These are phyloP conservation scores for Phylloporus sp. DNA, from an alignment of 768 basidiomycete species.

Conservation along the genomic window DNA sequence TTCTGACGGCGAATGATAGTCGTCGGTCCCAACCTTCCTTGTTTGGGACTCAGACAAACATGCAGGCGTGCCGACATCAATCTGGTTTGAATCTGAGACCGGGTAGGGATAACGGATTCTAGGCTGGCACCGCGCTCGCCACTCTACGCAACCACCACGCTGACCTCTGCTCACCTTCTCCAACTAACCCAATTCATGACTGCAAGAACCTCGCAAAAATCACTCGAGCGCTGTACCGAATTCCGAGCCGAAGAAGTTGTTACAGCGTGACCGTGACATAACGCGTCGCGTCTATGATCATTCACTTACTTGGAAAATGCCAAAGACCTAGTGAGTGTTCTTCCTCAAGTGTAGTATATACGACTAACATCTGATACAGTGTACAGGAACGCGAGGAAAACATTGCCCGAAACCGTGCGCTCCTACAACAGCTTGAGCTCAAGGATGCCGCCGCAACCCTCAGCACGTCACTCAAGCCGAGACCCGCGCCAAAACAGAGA, in stretches of 20 bases:
- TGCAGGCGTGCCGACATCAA: too few species aligned
- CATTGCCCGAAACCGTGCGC: conserved; percentile 73
- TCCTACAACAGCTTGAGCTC: conserved; percentile 69
- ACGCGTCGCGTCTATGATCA: conserved; percentile 27
- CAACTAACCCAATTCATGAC: neutral
- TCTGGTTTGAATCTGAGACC: neutral
- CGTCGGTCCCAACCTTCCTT: too few species aligned
- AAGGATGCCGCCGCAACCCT: conserved; percentile 51
- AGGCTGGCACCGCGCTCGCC: neutral
- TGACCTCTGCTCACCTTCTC: neutral
- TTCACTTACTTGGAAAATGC: conserved; percentile 35
- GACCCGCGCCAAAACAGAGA: conserved; percentile 35
- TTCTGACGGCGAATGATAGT: too few species aligned
- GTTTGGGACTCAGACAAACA: too few species aligned
- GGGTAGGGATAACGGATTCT: neutral
- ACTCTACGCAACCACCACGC: neutral
- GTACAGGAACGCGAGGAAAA: conserved; percentile 78
- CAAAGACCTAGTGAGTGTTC: conserved; percentile 46
- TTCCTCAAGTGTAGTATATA: neutral
- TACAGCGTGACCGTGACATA: conserved; percentile 26
- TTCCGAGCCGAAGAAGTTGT: too few species aligned
- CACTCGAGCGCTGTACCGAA: neutral
- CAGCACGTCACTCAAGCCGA: conserved; percentile 40
- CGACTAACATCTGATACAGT: conserved; percentile 26
- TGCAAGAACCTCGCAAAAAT: neutral